Conservation (phyloP, 768 basidiomycete genomes). For the Phylloporus sp. region DNA sequence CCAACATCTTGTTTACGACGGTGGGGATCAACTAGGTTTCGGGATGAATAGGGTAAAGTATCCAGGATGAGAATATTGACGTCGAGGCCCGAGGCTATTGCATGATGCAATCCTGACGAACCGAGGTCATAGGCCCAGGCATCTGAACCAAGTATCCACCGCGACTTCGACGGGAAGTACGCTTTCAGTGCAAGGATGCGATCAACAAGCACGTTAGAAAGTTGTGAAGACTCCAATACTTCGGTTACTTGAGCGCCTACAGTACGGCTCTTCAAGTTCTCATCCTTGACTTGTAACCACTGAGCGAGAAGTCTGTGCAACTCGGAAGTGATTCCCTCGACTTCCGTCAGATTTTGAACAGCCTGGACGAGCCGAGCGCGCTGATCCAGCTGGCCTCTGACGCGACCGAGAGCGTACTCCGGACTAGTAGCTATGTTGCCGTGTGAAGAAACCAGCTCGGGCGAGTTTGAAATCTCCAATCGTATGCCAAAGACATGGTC, state of each 20-base stretch:
- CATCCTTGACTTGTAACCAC: constrained; percentile 80
- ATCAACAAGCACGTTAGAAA: constrained; percentile 43
- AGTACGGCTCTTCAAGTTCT: constrained; percentile 54
- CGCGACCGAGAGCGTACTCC: constrained; percentile 90
- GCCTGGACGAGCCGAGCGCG: constrained; percentile 62
- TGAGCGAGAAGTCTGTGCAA: constrained; percentile 70
- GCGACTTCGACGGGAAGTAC: constrained; percentile 64
- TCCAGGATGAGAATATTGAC: constrained; percentile 96
- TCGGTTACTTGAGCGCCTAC: constrained; percentile 57
- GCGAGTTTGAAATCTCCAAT: constrained; percentile 83
- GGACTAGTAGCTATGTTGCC: constrained; percentile 84
- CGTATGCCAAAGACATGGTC: constrained; percentile 73
- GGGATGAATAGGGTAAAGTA: constrained; percentile 81
- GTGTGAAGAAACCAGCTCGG: constrained; percentile 61
- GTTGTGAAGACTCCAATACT: constrained; percentile 41
- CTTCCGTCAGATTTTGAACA: constrained; percentile 63
- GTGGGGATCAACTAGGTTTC: constrained; percentile 62
- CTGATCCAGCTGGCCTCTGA: constrained; percentile 76
- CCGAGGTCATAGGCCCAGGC: constrained; percentile 98
- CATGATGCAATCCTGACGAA: constrained; percentile 91
- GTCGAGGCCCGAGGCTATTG: constrained; percentile 85
- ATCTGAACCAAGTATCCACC: constrained; percentile 98
- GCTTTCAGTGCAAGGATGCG: constrained; percentile 56
- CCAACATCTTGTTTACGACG: constrained; percentile 95
- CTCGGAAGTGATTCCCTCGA: constrained; percentile 44